Evolutionary conservation across 2,329 filamentous ascomycete species (phyloP).

Genomic region (Zalaria sp.): DNA sequence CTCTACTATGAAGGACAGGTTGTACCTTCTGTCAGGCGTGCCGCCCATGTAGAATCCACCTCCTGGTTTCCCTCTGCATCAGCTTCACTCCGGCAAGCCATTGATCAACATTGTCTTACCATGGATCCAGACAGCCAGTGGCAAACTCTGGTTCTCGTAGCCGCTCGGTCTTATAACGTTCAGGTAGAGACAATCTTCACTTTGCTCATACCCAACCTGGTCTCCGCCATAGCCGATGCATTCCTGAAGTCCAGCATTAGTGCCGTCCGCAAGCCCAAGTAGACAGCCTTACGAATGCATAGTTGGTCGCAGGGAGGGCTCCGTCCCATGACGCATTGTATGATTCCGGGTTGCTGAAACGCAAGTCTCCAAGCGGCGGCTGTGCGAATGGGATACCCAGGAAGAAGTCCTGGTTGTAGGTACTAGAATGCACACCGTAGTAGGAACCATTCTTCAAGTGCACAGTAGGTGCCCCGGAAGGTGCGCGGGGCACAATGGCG

Average conservation of each 20-base stretch:
- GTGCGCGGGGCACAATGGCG: not conserved
- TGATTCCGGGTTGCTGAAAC: constrained; percentile 10
- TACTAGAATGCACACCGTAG: constrained; percentile 21
- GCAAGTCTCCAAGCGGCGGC: constrained; percentile 10
- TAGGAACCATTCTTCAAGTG: constrained; percentile 29
- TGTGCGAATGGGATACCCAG: constrained; percentile 20
- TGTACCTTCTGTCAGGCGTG: constrained; percentile 43
- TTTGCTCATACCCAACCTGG: constrained; percentile 13
- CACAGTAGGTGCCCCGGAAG: constrained; percentile 15
- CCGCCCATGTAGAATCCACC: constrained; percentile 39
- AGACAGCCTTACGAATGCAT: constrained; percentile 12
- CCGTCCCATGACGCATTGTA: constrained; percentile 19
- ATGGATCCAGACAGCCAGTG: constrained; percentile 49
- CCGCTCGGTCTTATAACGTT: constrained; percentile 44
- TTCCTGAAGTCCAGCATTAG: constrained; percentile 5
- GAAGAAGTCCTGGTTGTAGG: constrained; percentile 27
- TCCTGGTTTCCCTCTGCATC: constrained; percentile 19
- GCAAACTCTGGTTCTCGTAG: constrained; percentile 29
- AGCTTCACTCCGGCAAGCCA: constrained; percentile 26
- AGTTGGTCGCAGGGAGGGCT: constrained; percentile 20
- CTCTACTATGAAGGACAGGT: constrained; percentile 45
- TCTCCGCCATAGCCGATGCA: constrained; percentile 21
- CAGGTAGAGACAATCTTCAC: constrained; percentile 44
- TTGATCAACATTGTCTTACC: constrained; percentile 5
- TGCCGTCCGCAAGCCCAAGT: not conserved